Evolutionary conservation across 495 filamentous ascomycete genomes (phyloP).

Genomic region (Neurospora hispaniola): DNA sequence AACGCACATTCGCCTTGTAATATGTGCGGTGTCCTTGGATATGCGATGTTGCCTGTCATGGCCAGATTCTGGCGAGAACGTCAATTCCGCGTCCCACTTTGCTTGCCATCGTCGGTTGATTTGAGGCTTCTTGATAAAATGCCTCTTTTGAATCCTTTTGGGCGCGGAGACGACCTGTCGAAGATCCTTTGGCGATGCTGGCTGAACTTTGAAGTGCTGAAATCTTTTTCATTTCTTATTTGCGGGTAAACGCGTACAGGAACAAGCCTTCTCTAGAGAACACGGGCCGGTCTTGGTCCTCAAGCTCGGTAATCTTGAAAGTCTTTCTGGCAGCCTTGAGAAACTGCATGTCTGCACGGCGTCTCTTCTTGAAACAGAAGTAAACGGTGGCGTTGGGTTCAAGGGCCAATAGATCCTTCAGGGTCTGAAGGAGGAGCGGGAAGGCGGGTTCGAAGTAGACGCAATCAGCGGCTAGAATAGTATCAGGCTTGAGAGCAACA

Average conservation of each 20-base stretch:
- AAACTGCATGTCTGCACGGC: slow-evolving; percentile 64
- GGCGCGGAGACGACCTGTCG: neutral
- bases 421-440: slow-evolving; percentile 70
- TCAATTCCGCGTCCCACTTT: neutral
- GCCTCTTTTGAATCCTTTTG: neutral
- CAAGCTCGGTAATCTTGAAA: slow-evolving; percentile 53
- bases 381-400: slow-evolving; percentile 57
- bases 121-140: neutral
- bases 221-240: slow-evolving; percentile 13
- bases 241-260: slow-evolving; percentile 49
- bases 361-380: slow-evolving; percentile 90
- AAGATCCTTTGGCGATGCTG: neutral
- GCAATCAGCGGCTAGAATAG: slow-evolving; percentile 89
- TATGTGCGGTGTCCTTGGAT: neutral
- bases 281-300: slow-evolving; percentile 46
- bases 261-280: slow-evolving; percentile 55
- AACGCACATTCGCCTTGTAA: neutral
- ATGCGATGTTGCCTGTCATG: neutral
- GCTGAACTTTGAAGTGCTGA: neutral
- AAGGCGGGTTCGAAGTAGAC: slow-evolving; percentile 96
- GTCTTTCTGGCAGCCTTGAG: slow-evolving; percentile 55
- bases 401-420: slow-evolving; percentile 48
- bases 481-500: slow-evolving; percentile 46
- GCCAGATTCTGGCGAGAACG: neutral
- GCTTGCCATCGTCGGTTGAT: neutral